A percentile compares a stretch with the other conserved stretches of the same genome.
These are phyloP conservation scores for Dimargaris verticillata DNA, from an alignment of 192 early-diverging fungal species.

Conservation along the genomic window DNA sequence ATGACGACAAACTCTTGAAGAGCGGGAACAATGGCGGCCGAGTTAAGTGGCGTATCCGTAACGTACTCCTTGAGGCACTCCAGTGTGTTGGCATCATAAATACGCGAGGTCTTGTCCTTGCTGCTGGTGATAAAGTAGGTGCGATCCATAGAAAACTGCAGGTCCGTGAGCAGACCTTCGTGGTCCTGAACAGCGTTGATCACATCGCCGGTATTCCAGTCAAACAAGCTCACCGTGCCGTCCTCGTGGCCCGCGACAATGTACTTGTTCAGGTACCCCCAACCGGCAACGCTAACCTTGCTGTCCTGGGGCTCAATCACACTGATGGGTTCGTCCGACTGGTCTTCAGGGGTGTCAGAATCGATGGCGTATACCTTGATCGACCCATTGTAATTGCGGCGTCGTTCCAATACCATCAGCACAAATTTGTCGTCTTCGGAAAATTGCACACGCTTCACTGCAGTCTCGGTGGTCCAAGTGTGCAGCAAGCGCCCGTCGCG, in stretches of 20 bases:
- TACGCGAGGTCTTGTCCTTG: slow-evolving; percentile 82
- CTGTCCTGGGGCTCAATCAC: slow-evolving; percentile 54
- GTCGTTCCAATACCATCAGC: slow-evolving; percentile 86
- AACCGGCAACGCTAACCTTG: slow-evolving; percentile 83
- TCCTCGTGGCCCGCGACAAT: slow-evolving; percentile 91
- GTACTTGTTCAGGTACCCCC: slow-evolving; percentile 83
- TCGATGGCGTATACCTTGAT: slow-evolving; percentile 72
- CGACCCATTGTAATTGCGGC: slow-evolving; percentile 81
- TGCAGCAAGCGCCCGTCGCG: slow-evolving; percentile 78
- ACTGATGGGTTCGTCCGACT: slow-evolving; percentile 62
- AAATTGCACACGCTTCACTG: slow-evolving; percentile 81
- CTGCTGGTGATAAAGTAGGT: slow-evolving; percentile 91
- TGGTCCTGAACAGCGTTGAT: slow-evolving; percentile 50
- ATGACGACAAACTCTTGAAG: slow-evolving; percentile 64
- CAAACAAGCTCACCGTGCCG: slow-evolving; percentile 75
- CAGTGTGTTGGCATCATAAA: slow-evolving; percentile 76
- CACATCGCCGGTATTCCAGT: slow-evolving; percentile 63
- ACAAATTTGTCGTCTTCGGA: slow-evolving; percentile 76
- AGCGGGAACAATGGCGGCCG: slow-evolving; percentile 77
- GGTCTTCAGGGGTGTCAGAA: slow-evolving; percentile 24
- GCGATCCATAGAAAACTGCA: slow-evolving; percentile 81
- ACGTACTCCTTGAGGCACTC: slow-evolving; percentile 67
- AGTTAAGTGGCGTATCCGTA: slow-evolving; percentile 81
- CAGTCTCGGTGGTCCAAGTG: slow-evolving; percentile 76
- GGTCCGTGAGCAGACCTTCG: slow-evolving; percentile 59